Conservation (phyloP, 345 rosid species). For the Citrus cavaleriei region DNA sequence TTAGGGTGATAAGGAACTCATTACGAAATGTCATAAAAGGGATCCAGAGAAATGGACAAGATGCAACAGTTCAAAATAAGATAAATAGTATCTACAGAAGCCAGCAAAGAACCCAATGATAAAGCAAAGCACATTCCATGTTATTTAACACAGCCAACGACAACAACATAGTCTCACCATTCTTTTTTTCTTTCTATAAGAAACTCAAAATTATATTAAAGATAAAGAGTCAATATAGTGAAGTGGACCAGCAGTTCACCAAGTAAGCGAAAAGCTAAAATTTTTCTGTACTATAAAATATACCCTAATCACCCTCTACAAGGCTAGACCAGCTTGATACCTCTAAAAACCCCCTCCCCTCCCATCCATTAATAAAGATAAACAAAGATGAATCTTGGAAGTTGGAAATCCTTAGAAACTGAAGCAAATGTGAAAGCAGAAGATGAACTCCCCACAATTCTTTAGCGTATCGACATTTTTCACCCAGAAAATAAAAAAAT, state of each 20-base stretch:
- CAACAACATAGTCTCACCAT: not conserved
- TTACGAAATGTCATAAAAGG: not conserved
- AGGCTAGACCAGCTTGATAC: not conserved
- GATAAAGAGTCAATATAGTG: not conserved
- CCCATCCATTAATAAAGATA: not conserved
- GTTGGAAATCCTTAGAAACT: not conserved
- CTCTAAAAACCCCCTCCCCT: not conserved
- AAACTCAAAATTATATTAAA: no score
- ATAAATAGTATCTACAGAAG: not conserved
- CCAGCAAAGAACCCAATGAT: not conserved
- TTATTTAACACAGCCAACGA: not conserved
- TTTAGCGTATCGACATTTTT: no score
- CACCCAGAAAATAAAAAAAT: not conserved
- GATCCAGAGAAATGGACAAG: conserved; percentile 1
- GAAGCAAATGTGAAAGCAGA: not conserved
- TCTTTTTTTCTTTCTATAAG: not conserved
- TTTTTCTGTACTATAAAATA: no score
- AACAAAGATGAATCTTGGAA: not conserved
- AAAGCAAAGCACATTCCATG: not conserved
- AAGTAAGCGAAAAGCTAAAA: no score
- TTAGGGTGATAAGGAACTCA: conserved; percentile 5
- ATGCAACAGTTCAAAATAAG: not conserved
- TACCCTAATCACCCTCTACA: not conserved
- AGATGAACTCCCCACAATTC: not conserved
- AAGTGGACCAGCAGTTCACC: not conserved